A percentile compares a stretch with the other conserved stretches of the same genome.
These are phyloP conservation scores for Miscanthus sacchariflorus DNA, from an alignment of 202 grass and related monocot species.

Conservation along the genomic window DNA sequence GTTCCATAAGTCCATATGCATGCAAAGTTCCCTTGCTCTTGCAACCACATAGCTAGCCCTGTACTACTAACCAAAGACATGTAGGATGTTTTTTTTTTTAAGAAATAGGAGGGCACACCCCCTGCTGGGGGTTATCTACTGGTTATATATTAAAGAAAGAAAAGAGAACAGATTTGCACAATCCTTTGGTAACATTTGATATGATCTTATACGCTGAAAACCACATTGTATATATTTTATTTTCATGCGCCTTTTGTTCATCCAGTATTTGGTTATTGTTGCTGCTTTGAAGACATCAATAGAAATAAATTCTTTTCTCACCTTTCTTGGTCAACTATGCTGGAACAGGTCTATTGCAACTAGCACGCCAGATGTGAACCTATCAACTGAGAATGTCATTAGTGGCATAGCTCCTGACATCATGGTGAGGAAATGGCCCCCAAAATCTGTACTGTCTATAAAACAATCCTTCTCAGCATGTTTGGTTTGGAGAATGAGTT, in stretches of 20 bases:
- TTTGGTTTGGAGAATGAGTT: no score
- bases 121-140: background rate
- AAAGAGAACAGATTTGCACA: conserved; percentile 26
- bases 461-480: background rate
- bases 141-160: background rate
- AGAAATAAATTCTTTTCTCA: conserved; percentile 40
- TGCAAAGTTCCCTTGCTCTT: background rate
- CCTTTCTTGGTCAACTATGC: conserved; percentile 7
- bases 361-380: conserved; percentile 52
- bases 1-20: background rate
- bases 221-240: conserved; percentile 23
- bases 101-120: background rate
- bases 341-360: conserved; percentile 50
- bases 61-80: background rate
- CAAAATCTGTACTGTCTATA: background rate
- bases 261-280: conserved; percentile 10
- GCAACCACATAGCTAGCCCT: conserved; percentile 37
- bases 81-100: background rate
- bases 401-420: conserved; percentile 40
- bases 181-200: conserved; percentile 15
- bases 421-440: conserved; percentile 40
- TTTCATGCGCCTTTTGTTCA: background rate
- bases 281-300: conserved; percentile 14
- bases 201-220: background rate
- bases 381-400: conserved; percentile 62